These are phyloP conservation scores for Laburnicola sp. DNA, from an alignment of 2,329 filamentous ascomycete species.

Conservation along the genomic window DNA sequence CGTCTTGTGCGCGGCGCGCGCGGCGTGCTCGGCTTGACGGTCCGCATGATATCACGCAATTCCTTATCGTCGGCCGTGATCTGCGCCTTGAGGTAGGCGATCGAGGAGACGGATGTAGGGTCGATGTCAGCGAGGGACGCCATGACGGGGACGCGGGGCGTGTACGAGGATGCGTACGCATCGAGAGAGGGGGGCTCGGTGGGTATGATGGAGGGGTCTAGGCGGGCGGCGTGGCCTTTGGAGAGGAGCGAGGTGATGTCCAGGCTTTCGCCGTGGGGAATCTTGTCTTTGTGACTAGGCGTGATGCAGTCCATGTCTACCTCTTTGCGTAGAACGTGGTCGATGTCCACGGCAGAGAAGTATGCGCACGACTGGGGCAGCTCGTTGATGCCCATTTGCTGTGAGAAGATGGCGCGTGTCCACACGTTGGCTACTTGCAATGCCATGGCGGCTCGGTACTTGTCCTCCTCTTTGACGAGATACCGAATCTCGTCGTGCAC, in stretches of 20 bases:
- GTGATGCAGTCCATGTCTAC: conserved; percentile 98
- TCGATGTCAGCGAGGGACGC: conserved; percentile 58
- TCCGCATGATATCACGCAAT: conserved; percentile 70
- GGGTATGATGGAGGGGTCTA: conserved; percentile 68
- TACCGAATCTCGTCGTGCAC: conserved; percentile 98
- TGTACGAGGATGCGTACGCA: conserved; percentile 70
- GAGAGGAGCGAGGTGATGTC: conserved; percentile 79
- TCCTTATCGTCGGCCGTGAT: conserved; percentile 76
- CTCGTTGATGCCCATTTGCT: conserved; percentile 95
- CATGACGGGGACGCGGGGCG: conserved; percentile 77
- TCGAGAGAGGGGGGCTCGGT: conserved; percentile 62
- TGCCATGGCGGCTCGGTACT: conserved; percentile 87
- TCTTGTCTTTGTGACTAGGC: conserved; percentile 76
- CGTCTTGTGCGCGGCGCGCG: not conserved
- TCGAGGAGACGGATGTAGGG: conserved; percentile 44
- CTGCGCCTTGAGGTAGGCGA: conserved; percentile 79
- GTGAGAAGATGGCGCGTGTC: conserved; percentile 96
- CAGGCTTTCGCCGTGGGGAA: conserved; percentile 81
- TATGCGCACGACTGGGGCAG: conserved; percentile 92
- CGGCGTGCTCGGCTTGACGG: conserved; percentile 33
- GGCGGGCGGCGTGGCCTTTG: conserved; percentile 67
- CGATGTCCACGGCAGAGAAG: conserved; percentile 94
- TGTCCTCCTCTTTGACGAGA: conserved; percentile 80
- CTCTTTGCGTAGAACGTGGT: conserved; percentile 94
- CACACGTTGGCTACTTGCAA: conserved; percentile 92